These are phyloP conservation scores for Erythrophleum ivorense DNA, from an alignment of 331 rosid species.

Conservation along the genomic window DNA sequence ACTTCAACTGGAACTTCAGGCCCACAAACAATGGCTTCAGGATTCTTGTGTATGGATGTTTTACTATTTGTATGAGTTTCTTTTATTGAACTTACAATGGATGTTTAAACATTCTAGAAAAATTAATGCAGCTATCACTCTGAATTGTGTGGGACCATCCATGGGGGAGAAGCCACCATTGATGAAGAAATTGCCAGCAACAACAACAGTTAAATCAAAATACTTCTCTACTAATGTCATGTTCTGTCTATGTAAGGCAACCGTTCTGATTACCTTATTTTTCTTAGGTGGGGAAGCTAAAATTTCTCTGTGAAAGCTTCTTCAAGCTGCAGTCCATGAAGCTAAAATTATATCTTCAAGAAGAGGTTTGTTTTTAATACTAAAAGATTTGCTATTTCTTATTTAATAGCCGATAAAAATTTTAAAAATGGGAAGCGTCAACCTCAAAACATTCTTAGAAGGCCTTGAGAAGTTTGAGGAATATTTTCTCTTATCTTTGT, in stretches of 20 bases:
- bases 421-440: conserved; percentile 11
- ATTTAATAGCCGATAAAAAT: conserved; percentile 24
- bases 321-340: conserved; percentile 82
- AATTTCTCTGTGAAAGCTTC: conserved; percentile 88
- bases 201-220: conserved; percentile 62
- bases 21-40: conserved; percentile 82
- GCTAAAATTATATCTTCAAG: conserved; percentile 79
- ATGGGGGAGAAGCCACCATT: conserved; percentile 82
- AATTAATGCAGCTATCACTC: conserved; percentile 75
- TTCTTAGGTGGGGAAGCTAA: conserved; percentile 83
- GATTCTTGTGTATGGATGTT: conserved; percentile 70
- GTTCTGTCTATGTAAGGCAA: conserved; percentile 35
- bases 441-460: conserved; percentile 10
- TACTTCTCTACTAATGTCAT: conserved; percentile 19
- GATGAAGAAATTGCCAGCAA: conserved; percentile 83
- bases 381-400: conserved; percentile 31
- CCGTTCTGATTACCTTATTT: conserved; percentile 39
- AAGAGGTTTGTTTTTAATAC: conserved; percentile 65
- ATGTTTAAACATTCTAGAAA: conserved; percentile 38
- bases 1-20: conserved; percentile 57
- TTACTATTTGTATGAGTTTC: not conserved
- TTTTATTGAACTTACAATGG: conserved; percentile 18
- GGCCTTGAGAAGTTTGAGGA: not conserved
- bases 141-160: conserved; percentile 92
- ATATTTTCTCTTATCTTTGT: not conserved